phyloP scores from a whole-genome alignment of 345 rosid species.

The thale cress (Arabidopsis thaliana) region DNA sequence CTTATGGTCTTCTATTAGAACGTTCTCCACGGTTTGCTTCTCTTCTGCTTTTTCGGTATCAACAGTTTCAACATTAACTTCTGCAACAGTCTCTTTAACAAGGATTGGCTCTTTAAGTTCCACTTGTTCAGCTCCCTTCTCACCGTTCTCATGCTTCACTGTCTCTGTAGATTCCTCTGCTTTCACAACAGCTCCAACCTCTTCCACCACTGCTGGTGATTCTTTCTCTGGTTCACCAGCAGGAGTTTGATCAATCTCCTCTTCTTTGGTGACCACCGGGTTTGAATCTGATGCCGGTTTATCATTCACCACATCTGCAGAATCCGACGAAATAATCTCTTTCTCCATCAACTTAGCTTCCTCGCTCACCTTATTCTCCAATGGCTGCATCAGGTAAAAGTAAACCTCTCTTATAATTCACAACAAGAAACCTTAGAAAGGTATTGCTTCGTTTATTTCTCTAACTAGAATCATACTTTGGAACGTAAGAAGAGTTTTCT shows the following conservation, averaged over 20 bases:
- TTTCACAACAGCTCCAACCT: slow-evolving; percentile 34
- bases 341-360: slow-evolving; percentile 42
- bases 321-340: slow-evolving; percentile 29
- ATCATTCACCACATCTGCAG: slow-evolving; percentile 24
- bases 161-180: slow-evolving; percentile 34
- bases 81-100: slow-evolving; percentile 22
- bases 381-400: slow-evolving; percentile 42
- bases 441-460: slow-evolving; percentile 1
- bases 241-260: slow-evolving; percentile 24
- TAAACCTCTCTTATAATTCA: slow-evolving; percentile 7
- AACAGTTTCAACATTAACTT: background rate
- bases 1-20: slow-evolving; percentile 25
- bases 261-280: slow-evolving; percentile 8
- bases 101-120: slow-evolving; percentile 26
- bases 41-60: slow-evolving; percentile 26
- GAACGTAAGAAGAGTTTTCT: slow-evolving; percentile 7
- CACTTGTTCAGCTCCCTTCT: slow-evolving; percentile 37
- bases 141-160: slow-evolving; percentile 30
- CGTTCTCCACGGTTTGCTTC: slow-evolving; percentile 17
- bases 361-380: slow-evolving; percentile 35
- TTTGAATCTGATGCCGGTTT: slow-evolving; percentile 26
- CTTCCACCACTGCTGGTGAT: slow-evolving; percentile 25
- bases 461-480: slow-evolving; percentile 1
- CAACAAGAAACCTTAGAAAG: background rate
- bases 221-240: slow-evolving; percentile 32